Percentiles rank a stretch among this genome's conserved stretches.
phyloP scores from a whole-genome alignment of 805 yeast species.

The Saturnispora dispora region DNA sequence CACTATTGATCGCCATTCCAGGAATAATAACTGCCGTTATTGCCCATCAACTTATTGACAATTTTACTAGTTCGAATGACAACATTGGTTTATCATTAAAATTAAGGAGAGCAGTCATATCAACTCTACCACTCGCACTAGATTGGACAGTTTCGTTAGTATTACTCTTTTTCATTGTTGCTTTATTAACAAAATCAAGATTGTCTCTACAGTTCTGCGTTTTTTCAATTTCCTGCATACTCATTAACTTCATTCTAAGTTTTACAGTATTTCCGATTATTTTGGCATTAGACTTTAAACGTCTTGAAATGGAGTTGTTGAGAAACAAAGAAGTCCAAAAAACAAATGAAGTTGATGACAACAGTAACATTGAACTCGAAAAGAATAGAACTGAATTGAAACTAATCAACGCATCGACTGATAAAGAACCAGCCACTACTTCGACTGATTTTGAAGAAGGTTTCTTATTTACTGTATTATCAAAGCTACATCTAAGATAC shows the following conservation, averaged over 20 bases:
- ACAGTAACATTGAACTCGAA: not conserved
- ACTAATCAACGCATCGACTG: not conserved
- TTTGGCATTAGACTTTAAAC: slow-evolving; percentile 55
- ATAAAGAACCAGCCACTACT: not conserved
- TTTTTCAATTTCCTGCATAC: slow-evolving; percentile 39
- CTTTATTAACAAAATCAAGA: not conserved
- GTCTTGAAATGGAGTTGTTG: slow-evolving; percentile 38
- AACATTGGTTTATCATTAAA: not conserved
- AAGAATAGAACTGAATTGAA: not conserved
- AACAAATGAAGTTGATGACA: slow-evolving; percentile 25
- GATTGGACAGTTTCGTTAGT: not conserved
- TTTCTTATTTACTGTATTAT: slow-evolving; percentile 15
- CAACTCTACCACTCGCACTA: slow-evolving; percentile 4
- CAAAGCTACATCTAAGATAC: slow-evolving; percentile 28
- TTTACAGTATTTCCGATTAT: slow-evolving; percentile 57
- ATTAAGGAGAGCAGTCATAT: slow-evolving; percentile 4
- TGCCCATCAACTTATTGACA: slow-evolving; percentile 22
- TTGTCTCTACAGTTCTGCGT: slow-evolving; percentile 31
- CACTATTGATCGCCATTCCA: not conserved
- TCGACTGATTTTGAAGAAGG: not conserved
- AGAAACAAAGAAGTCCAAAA: slow-evolving; percentile 16
- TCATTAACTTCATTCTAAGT: slow-evolving; percentile 53
- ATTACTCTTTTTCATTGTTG: not conserved
- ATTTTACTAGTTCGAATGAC: slow-evolving; percentile 14
- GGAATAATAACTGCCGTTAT: not conserved